Evolutionary conservation across 2,329 filamentous ascomycete genomes (phyloP), one percentile per base, ranked within the genome.

Genomic region (Fusarium stilboides): DNA sequence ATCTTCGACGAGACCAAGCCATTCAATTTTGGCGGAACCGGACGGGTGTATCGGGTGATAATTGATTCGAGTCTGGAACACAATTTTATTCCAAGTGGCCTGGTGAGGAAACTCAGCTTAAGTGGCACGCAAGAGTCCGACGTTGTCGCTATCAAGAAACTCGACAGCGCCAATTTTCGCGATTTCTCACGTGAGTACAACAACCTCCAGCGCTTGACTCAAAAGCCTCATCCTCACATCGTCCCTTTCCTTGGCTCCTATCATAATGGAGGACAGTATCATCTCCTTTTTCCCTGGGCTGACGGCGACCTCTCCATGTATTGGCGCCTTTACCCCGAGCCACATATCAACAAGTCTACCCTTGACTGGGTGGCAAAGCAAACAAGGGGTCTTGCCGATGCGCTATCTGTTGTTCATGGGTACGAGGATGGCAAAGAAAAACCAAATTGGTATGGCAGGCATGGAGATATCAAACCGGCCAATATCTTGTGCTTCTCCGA

Each of bases 331-430:
- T 13, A 47, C 2, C 54, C 36, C 1, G n/a, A 6, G 3, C 19
- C 44, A 14, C 4, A 3, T 1, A 6, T 6, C 2, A 14, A 24
- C 2, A 42, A 26, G 6, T 1, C 7, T 9, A 36, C 0, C 1
- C 14, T 43, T 17, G 14, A 5, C 2, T 58, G 46, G 39, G 1
- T 58, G 3, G 14, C 5, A 4, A 6, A 8, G 1, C 55, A 53
- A 8, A 31, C 44, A 22, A 33, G 6, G 34, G 47, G 55, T 3
- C 20, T 53, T 3, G 39, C 15, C 1, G 39, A 44, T 15, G 55
- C 39, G 1, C 2, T 44, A 1, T 19, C n/a, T 0, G 1, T 12
- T 2, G 0, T 57, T 2, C 54, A 57, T 28, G 44, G 44, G 8
- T 6, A 15, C 28, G 7, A 3, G 15, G 3, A 17, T 8, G 26